Percentiles rank a stretch among this genome's conserved stretches.
Conservation (phyloP, 306 rosid genomes). For the Vigna nakashimae region DNA sequence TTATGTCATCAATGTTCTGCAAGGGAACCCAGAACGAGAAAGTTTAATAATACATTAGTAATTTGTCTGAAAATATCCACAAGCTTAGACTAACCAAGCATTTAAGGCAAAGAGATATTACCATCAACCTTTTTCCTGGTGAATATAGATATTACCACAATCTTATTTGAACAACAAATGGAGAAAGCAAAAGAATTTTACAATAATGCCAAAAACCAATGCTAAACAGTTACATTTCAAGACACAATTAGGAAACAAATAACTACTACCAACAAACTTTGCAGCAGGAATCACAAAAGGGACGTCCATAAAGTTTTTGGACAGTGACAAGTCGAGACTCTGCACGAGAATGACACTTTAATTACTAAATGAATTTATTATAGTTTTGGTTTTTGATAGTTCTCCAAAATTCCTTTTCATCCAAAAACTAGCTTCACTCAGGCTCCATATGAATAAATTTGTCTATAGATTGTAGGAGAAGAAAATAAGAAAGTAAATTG, state of each 20-base stretch:
- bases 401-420: not conserved
- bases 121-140: slow-evolving; percentile 15
- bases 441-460: not conserved
- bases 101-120: slow-evolving; percentile 33
- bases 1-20: slow-evolving; percentile 95
- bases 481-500: not conserved
- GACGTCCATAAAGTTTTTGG: not conserved
- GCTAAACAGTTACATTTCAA: slow-evolving; percentile 19
- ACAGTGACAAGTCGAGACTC: not conserved
- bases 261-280: slow-evolving; percentile 10
- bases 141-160: slow-evolving; percentile 22
- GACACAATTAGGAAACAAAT: slow-evolving; percentile 16
- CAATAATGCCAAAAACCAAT: slow-evolving; percentile 23
- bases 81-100: slow-evolving; percentile 31
- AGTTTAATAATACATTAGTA: slow-evolving; percentile 32
- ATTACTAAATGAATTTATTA: not conserved
- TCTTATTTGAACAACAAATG: slow-evolving; percentile 37
- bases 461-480: not conserved
- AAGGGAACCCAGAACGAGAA: slow-evolving; percentile 47
- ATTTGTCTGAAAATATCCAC: slow-evolving; percentile 36
- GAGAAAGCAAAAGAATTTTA: slow-evolving; percentile 21
- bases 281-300: not conserved
- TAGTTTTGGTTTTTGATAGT: not conserved
- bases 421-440: not conserved
- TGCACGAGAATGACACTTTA: slow-evolving; percentile 5